Conservation (phyloP, 371 early-diverging fungal species). For the Mucor saturninus region DNA sequence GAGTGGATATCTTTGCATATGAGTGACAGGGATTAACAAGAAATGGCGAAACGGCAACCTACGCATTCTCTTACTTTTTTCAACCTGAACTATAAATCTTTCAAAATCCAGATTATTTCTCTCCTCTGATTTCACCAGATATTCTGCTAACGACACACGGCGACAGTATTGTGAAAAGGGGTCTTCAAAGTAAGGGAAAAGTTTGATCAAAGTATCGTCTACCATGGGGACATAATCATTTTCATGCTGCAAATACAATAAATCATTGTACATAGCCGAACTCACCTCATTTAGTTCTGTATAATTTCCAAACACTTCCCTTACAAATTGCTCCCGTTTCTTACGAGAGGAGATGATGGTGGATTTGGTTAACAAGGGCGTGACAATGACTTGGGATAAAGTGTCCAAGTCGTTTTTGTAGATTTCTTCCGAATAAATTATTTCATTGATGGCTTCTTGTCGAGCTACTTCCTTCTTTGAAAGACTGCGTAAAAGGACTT, state of each 20-base stretch:
- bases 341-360: conserved; percentile 49
- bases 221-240: conserved; percentile 73
- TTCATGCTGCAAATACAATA: conserved; percentile 63
- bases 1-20: conserved; percentile 89
- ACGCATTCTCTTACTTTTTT: conserved; percentile 65
- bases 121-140: conserved; percentile 75
- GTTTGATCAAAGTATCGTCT: conserved; percentile 83
- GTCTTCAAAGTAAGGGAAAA: conserved; percentile 73
- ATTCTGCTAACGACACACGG: conserved; percentile 80
- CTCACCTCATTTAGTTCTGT: conserved; percentile 74
- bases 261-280: conserved; percentile 66
- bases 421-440: conserved; percentile 89
- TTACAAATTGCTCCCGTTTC: conserved; percentile 69
- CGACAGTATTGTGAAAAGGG: conserved; percentile 87
- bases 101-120: conserved; percentile 66
- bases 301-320: conserved; percentile 84
- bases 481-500: conserved; percentile 70
- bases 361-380: conserved; percentile 4
- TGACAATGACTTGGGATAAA: conserved; percentile 39
- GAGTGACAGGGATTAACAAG: conserved; percentile 73
- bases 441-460: conserved; percentile 93
- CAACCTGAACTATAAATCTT: conserved; percentile 72
- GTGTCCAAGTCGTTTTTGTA: conserved; percentile 77
- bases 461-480: conserved; percentile 82
- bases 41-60: conserved; percentile 65